Evolutionary conservation across 2,329 filamentous ascomycete species (phyloP), one percentile per base, ranked within the genome.

Genomic region (Alternaria novae-zelandiae): DNA sequence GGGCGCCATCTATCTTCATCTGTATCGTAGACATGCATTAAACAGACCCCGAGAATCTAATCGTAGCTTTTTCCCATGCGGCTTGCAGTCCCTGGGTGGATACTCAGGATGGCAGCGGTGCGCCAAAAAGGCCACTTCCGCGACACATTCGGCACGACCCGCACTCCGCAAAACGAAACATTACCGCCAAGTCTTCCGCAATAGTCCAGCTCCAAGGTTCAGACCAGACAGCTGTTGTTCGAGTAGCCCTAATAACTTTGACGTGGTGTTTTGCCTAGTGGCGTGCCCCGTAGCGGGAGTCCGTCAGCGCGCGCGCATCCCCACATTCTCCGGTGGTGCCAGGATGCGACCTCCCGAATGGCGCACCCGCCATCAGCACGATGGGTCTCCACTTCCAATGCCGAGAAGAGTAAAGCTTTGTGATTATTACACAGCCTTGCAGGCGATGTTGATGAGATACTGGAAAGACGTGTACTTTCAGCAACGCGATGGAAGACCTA

Each of bases 331-430:
- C 66, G 63, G 62, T 46, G 53, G 28, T 32, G 13, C 30, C 30
- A 32, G 30, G 30, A 32, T 32, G 30, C 41, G n/a, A 45, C 20
- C 17, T 45, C 62, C 57, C 59, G 47, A 44, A 17, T 49, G 41
- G 45, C 20, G 45, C 28, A 44, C 59, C 47, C 43, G 41, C 47
- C 28, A 58, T 43, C 56, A 49, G 20, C n/a, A 25, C 5, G 45
- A 30, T 66, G 66, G 66, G 56, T 68, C 66, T 68, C 66, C 66
- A 60, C 66, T 47, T 21, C 21, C 50, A 45, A 60, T 10, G 11
- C 64, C 66, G 65, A 25, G 56, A 59, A 47, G 15, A 45, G 50
- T 57, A 56, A 63, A 59, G 54, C 25, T 56, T 44, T 26, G 15
- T 11, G 20, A 43, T 13, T 45, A 21, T 13, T 44, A 32, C 2